Conservation (phyloP, 2,329 filamentous ascomycete species). For the Drechslera avenae region DNA sequence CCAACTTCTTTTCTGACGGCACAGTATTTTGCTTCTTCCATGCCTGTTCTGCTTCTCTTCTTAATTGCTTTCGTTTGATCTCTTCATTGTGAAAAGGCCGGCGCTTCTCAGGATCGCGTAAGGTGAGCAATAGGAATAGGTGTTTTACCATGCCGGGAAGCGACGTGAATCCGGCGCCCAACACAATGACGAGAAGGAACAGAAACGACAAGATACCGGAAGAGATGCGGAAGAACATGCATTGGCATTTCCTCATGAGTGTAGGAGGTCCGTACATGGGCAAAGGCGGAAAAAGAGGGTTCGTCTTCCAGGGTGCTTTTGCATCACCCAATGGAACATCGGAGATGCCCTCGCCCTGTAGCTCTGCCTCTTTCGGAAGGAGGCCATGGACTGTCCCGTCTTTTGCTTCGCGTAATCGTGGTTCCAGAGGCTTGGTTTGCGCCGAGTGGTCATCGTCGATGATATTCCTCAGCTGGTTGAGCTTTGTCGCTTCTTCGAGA, state of each 20-base stretch:
- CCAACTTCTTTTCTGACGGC: conserved; percentile 42
- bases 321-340: conserved; percentile 53
- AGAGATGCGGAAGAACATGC: conserved; percentile 65
- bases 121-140: conserved; percentile 60
- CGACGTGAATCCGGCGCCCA: conserved; percentile 73
- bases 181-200: conserved; percentile 77
- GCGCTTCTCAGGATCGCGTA: conserved; percentile 63
- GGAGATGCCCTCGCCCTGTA: conserved; percentile 51
- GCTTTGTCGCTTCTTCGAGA: conserved; percentile 69
- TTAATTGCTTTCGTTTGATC: conserved; percentile 59
- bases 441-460: conserved; percentile 49
- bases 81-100: conserved; percentile 80
- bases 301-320: conserved; percentile 69
- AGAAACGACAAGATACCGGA: conserved; percentile 78
- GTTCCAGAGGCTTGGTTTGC: conserved; percentile 31
- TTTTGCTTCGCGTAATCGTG: conserved; percentile 47
- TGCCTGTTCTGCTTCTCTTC: conserved; percentile 63
- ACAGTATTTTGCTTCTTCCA: conserved; percentile 61
- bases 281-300: conserved; percentile 82
- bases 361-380: conserved; percentile 26
- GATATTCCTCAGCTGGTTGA: conserved; percentile 67
- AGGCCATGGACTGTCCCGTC: conserved; percentile 51
- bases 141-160: conserved; percentile 60
- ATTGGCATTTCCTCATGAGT: conserved; percentile 67
- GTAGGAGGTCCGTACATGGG: conserved; percentile 81